Percentiles rank a stretch among this genome's conserved stretches.
Conservation (phyloP, 2,329 filamentous ascomycete genomes). For the Neofusicoccum sp. region DNA sequence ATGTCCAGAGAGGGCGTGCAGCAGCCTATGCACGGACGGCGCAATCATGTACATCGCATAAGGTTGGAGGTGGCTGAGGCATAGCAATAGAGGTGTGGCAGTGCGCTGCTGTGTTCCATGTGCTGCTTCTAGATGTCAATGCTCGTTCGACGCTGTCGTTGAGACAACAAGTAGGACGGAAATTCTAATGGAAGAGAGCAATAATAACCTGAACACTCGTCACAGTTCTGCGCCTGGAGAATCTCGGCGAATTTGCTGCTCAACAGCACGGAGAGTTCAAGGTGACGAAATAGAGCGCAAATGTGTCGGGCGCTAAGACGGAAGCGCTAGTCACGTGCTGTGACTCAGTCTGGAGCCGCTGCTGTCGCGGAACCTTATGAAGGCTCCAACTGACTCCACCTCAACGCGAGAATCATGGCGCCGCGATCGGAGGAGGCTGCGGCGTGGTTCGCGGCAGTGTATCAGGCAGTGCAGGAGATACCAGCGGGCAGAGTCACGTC, state of each 20-base stretch:
- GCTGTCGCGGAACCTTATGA: background rate
- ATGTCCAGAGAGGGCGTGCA: slow-evolving; percentile 21
- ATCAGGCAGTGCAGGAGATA: slow-evolving; percentile 82
- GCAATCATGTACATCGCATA: slow-evolving; percentile 31
- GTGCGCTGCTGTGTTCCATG: background rate
- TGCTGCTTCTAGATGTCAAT: no score
- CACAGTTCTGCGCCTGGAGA: no score
- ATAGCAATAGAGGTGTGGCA: background rate
- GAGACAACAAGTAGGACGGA: no score
- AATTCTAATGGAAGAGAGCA: no score
- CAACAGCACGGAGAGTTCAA: no score
- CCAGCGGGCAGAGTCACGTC: slow-evolving; percentile 81
- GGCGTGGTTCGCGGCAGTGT: slow-evolving; percentile 77
- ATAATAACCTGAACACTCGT: no score
- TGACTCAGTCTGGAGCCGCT: background rate
- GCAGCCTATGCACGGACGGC: slow-evolving; percentile 28
- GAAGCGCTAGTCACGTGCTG: background rate
- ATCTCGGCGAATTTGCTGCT: no score
- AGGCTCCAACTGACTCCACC: background rate
- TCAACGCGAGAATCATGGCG: slow-evolving; percentile 53
- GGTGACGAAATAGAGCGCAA: no score
- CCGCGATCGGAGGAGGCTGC: slow-evolving; percentile 70
- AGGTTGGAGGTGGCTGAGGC: slow-evolving; percentile 22
- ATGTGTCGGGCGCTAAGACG: no score
- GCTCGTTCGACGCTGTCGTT: no score